These are phyloP conservation scores for Trifolium fragiferum DNA, from an alignment of 306 rosid species.

Conservation along the genomic window DNA sequence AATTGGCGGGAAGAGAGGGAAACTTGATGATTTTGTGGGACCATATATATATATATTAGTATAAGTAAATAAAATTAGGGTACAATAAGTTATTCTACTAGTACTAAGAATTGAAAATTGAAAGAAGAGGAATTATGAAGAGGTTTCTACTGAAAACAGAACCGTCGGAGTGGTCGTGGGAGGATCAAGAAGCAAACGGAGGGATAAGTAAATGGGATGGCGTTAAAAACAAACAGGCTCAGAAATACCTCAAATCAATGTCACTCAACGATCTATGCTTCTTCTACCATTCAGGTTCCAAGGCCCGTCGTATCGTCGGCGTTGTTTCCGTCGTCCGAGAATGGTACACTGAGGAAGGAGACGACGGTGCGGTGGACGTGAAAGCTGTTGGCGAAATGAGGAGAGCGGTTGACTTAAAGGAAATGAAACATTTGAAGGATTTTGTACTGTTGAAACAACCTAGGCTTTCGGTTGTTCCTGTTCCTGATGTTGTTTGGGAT, in stretches of 20 bases:
- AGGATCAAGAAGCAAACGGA: constrained; percentile 74
- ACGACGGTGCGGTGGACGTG: constrained; percentile 66
- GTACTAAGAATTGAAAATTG: not conserved
- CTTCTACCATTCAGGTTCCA: constrained; percentile 86
- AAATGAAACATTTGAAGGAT: constrained; percentile 69
- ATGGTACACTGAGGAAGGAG: constrained; percentile 54
- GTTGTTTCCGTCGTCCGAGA: constrained; percentile 67
- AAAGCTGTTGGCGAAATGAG: constrained; percentile 83
- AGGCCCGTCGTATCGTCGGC: constrained; percentile 78
- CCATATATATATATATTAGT: not conserved
- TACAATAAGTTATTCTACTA: no score
- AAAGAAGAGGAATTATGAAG: constrained; percentile 18
- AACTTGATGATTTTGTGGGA: not conserved
- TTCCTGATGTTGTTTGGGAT: constrained; percentile 58
- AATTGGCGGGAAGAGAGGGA: constrained; percentile 7
- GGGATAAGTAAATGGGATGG: constrained; percentile 88
- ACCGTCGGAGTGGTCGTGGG: constrained; percentile 92
- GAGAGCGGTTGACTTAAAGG: constrained; percentile 67
- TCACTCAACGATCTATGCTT: constrained; percentile 67
- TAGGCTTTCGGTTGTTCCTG: constrained; percentile 78
- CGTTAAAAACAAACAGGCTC: constrained; percentile 90
- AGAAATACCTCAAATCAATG: constrained; percentile 80
- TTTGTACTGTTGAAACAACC: constrained; percentile 74
- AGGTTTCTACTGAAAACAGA: constrained; percentile 82
- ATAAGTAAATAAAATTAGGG: not conserved